phyloP scores from a whole-genome alignment of 169 alveolate species.

The Cryptosporidium ubiquitum region DNA sequence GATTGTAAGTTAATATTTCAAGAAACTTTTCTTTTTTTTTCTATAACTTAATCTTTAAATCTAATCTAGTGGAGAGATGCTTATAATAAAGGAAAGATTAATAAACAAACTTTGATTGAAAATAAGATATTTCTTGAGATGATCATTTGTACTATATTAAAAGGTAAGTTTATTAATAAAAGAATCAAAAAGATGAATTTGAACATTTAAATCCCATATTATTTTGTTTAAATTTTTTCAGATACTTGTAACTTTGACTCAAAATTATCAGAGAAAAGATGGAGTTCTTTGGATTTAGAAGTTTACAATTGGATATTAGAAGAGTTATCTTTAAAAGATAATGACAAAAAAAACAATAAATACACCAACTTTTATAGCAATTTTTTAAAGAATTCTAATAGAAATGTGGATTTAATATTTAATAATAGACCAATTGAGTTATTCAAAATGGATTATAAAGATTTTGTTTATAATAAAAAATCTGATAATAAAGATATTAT shows the following conservation, averaged over 20 bases:
- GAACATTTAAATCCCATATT: background rate
- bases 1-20: slow-evolving; percentile 35
- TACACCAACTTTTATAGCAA: background rate
- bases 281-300: slow-evolving; percentile 38
- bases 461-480: background rate
- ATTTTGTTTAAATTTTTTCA: background rate
- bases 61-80: slow-evolving; percentile 28
- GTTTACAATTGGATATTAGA: slow-evolving; percentile 6
- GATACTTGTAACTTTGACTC: slow-evolving; percentile 44
- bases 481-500: background rate
- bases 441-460: slow-evolving; percentile 51
- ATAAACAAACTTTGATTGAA: background rate
- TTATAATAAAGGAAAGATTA: background rate
- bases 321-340: background rate
- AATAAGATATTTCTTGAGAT: slow-evolving; percentile 2
- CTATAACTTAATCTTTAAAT: background rate
- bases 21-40: background rate
- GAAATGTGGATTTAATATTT: slow-evolving; percentile 23
- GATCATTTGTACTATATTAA: slow-evolving; percentile 32
- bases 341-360: background rate
- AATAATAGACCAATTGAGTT: background rate
- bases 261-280: slow-evolving; percentile 8
- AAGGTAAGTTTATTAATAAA: slow-evolving; percentile 20
- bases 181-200: background rate
- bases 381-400: slow-evolving; percentile 6